A percentile compares a stretch with the other conserved stretches of the same genome.
These are phyloP conservation scores for Pinus tabuliformis DNA, from an alignment of 75 land plant genomes.

Conservation along the genomic window DNA sequence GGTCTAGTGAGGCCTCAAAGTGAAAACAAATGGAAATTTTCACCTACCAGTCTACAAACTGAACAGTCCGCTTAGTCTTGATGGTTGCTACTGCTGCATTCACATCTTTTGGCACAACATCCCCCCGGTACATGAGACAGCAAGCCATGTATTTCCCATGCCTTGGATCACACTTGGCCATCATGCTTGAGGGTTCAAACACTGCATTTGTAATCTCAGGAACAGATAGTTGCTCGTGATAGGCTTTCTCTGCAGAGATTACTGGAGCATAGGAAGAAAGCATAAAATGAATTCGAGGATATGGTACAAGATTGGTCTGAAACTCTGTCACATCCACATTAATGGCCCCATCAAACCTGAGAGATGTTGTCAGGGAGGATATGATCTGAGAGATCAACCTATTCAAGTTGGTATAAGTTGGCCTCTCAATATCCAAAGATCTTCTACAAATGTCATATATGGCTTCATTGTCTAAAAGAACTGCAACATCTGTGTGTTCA, in stretches of 20 bases:
- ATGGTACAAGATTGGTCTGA: slow-evolving; percentile 70
- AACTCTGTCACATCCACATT: slow-evolving; percentile 73
- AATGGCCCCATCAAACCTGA: slow-evolving; percentile 64
- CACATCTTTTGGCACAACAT: slow-evolving; percentile 66
- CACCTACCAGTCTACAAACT: slow-evolving; percentile 52
- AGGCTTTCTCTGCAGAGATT: slow-evolving; percentile 46
- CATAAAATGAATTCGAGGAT: slow-evolving; percentile 75
- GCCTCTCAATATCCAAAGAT: slow-evolving; percentile 76
- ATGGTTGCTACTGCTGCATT: slow-evolving; percentile 72
- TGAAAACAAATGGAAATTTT: neutral
- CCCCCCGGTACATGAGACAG: slow-evolving; percentile 60
- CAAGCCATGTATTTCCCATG: slow-evolving; percentile 60
- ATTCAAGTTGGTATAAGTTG: slow-evolving; percentile 79
- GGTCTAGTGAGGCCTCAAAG: slow-evolving; percentile 21
- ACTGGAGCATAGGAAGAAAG: slow-evolving; percentile 65
- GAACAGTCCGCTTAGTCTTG: slow-evolving; percentile 67
- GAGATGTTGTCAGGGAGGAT: slow-evolving; percentile 58
- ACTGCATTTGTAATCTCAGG: slow-evolving; percentile 65
- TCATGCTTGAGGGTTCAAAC: slow-evolving; percentile 62
- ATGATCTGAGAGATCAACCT: slow-evolving; percentile 72
- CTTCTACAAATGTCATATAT: slow-evolving; percentile 79
- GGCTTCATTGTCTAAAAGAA: slow-evolving; percentile 64
- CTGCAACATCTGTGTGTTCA: slow-evolving; percentile 68
- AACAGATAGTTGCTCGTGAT: slow-evolving; percentile 73
- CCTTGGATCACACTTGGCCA: slow-evolving; percentile 71